These are phyloP conservation scores for Stephanocyclus meneghinianus DNA, from an alignment of 352 stramenopile genomes.

Conservation along the genomic window DNA sequence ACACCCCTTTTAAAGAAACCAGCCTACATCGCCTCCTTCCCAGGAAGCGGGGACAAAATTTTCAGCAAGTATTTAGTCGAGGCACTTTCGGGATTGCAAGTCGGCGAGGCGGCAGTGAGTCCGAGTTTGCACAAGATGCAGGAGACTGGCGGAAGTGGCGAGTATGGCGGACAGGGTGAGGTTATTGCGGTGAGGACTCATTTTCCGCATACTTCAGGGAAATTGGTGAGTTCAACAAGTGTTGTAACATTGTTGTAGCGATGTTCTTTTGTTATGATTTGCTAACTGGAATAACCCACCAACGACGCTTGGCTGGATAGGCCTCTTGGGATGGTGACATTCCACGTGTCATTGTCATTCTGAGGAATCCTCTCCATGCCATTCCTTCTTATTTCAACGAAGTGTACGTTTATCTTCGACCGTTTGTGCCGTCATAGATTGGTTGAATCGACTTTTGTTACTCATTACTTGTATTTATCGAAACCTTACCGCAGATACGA, in stretches of 20 bases:
- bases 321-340: slow-evolving; percentile 50
- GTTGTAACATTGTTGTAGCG: not conserved
- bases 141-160: not conserved
- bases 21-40: slow-evolving; percentile 45
- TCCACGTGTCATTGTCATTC: slow-evolving; percentile 37
- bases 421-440: not conserved
- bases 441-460: not conserved
- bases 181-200: slow-evolving; percentile 41
- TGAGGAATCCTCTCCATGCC: slow-evolving; percentile 55
- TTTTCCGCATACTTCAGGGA: slow-evolving; percentile 49
- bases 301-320: not conserved
- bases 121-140: slow-evolving; percentile 28
- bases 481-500: slow-evolving; percentile 23
- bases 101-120: slow-evolving; percentile 40
- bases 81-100: slow-evolving; percentile 39
- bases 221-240: slow-evolving; percentile 32
- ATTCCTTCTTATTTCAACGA: slow-evolving; percentile 56
- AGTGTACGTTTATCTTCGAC: slow-evolving; percentile 20
- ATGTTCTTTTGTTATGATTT: slow-evolving; percentile 5
- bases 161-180: not conserved
- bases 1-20: slow-evolving; percentile 12
- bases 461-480: not conserved
- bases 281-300: not conserved
- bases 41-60: slow-evolving; percentile 26
- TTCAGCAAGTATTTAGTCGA: slow-evolving; percentile 47